Evolutionary conservation across 768 basidiomycete genomes (phyloP).

Genomic region (Boletus subcaerulescens): DNA sequence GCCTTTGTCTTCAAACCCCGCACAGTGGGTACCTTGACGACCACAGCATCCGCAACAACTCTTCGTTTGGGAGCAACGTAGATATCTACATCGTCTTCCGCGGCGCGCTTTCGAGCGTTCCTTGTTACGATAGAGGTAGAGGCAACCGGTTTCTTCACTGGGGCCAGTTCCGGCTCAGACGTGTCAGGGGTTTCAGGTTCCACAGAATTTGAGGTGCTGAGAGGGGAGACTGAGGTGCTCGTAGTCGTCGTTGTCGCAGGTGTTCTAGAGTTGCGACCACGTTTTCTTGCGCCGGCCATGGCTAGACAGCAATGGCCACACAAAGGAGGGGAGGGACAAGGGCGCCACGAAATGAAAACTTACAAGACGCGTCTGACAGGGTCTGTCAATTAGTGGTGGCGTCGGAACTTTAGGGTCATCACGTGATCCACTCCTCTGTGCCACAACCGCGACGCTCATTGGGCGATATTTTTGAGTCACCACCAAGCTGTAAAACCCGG

Average conservation of each 20-base stretch:
- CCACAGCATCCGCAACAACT: constrained; percentile 28
- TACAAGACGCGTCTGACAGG: constrained; percentile 21
- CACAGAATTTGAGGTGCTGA: constrained; percentile 46
- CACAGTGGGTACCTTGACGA: constrained; percentile 11
- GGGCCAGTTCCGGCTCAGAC: constrained; percentile 36
- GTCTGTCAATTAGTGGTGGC: constrained; percentile 28
- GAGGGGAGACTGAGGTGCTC: constrained; percentile 46
- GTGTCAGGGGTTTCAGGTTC: constrained; percentile 53
- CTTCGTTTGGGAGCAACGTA: constrained; percentile 33
- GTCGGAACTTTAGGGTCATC: constrained; percentile 9
- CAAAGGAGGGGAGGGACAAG: constrained; percentile 8
- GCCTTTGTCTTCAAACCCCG: constrained; percentile 24
- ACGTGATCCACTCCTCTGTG: constrained; percentile 21
- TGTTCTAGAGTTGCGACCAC: constrained; percentile 14
- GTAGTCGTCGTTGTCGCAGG: constrained; percentile 31
- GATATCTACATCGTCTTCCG: constrained; percentile 33
- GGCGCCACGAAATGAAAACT: constrained; percentile 17
- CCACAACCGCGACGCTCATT: constrained; percentile 28
- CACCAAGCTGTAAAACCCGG: no score
- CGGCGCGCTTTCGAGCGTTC: constrained; percentile 30
- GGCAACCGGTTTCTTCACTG: neutral
- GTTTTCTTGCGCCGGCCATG: constrained; percentile 25
- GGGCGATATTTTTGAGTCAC: neutral
- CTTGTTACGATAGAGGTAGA: constrained; percentile 1
- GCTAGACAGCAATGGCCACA: neutral